A percentile compares a stretch with the other conserved stretches of the same genome.
These are phyloP conservation scores for Chytridiales sp. DNA, from an alignment of 371 early-diverging fungal species.

Conservation along the genomic window DNA sequence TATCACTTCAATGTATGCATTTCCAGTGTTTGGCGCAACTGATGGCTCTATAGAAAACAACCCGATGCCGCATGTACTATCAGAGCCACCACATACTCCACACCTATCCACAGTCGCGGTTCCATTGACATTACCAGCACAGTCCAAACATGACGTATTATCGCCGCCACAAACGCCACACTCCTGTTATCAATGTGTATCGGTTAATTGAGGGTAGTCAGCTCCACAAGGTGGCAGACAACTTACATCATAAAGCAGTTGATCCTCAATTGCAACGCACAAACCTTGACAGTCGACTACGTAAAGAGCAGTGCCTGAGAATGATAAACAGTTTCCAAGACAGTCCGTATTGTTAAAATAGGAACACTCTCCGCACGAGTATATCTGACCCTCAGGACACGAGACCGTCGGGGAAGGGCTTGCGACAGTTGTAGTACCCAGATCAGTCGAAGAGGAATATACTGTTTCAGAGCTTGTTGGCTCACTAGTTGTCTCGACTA, in stretches of 20 bases:
- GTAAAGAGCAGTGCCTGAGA: background rate
- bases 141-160: slow-evolving; percentile 22
- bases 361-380: slow-evolving; percentile 16
- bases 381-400: slow-evolving; percentile 9
- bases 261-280: slow-evolving; percentile 1
- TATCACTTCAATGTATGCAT: slow-evolving; percentile 10
- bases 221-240: too few relatives aligned
- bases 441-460: too few relatives aligned
- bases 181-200: too few relatives aligned
- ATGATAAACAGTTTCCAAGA: slow-evolving; percentile 7
- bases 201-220: too few relatives aligned
- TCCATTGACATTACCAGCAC: slow-evolving; percentile 20
- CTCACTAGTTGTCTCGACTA: too few relatives aligned
- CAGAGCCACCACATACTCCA: slow-evolving; percentile 23
- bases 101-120: slow-evolving; percentile 16
- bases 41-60: slow-evolving; percentile 11
- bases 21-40: slow-evolving; percentile 19
- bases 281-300: slow-evolving; percentile 17
- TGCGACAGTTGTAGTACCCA: too few relatives aligned
- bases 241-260: slow-evolving; percentile 2
- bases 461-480: too few relatives aligned
- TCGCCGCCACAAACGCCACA: slow-evolving; percentile 28
- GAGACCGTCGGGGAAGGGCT: too few relatives aligned
- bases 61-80: slow-evolving; percentile 13
- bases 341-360: slow-evolving; percentile 22